Evolutionary conservation across 108 stramenopile genomes (phyloP).

Genomic region (Fragilariopsis cylindrus): DNA sequence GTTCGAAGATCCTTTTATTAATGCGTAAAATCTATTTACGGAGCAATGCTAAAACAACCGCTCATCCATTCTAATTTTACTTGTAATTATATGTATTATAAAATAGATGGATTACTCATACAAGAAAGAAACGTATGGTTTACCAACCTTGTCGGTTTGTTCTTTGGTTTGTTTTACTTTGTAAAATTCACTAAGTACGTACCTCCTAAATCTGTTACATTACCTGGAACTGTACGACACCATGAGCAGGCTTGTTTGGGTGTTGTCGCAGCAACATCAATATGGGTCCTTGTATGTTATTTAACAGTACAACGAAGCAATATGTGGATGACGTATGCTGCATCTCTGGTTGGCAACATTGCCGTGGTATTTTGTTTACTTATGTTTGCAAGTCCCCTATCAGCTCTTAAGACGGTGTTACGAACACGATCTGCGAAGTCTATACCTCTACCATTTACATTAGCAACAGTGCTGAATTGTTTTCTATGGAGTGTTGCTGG

Average conservation of each 20-base stretch:
- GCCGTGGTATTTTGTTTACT: slow-evolving; percentile 58
- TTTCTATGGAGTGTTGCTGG: slow-evolving; percentile 68
- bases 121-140: slow-evolving; percentile 45
- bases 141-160: slow-evolving; percentile 56
- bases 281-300: slow-evolving; percentile 20
- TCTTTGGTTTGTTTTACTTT: slow-evolving; percentile 60
- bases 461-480: slow-evolving; percentile 76
- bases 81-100: slow-evolving; percentile 33
- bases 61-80: not conserved
- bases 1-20: not conserved
- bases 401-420: slow-evolving; percentile 65
- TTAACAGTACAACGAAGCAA: slow-evolving; percentile 40
- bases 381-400: slow-evolving; percentile 72
- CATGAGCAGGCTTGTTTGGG: slow-evolving; percentile 27
- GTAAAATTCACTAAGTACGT: slow-evolving; percentile 34
- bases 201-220: slow-evolving; percentile 38
- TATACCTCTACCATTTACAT: slow-evolving; percentile 83
- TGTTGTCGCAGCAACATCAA: slow-evolving; percentile 31
- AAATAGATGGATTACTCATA: slow-evolving; percentile 56
- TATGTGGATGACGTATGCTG: slow-evolving; percentile 39
- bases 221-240: slow-evolving; percentile 52
- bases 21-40: not conserved
- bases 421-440: slow-evolving; percentile 66
- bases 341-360: slow-evolving; percentile 36
- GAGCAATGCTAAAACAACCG: not conserved